Percentiles rank a stretch among this genome's conserved stretches.
phyloP scores from a whole-genome alignment of 2,329 filamentous ascomycete species.

The Microdochium paspali region DNA sequence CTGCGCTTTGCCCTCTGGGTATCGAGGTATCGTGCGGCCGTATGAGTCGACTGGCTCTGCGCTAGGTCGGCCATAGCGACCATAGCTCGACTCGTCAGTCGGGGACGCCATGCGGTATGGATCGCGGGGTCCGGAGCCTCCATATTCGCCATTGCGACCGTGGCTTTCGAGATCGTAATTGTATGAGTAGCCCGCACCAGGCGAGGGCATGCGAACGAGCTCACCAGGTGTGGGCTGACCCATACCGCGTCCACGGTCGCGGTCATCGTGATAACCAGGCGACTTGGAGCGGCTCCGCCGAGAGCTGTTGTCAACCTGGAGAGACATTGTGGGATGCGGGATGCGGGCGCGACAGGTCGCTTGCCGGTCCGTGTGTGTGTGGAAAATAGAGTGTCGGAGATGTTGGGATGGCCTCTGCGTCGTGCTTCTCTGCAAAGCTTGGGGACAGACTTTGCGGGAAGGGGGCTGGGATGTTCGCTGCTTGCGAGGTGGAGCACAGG shows the following conservation, averaged over 20 bases:
- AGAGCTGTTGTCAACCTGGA: conserved; percentile 34
- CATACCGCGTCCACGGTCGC: conserved; percentile 16
- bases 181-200: conserved; percentile 28
- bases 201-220: conserved; percentile 30
- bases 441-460: not conserved
- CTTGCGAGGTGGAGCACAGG: not conserved
- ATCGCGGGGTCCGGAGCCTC: conserved; percentile 17
- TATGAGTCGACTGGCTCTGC: not conserved
- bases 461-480: not conserved
- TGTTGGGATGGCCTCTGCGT: not conserved
- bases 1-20: conserved; percentile 1
- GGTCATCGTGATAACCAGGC: conserved; percentile 26
- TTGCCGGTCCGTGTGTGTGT: not conserved
- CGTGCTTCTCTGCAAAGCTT: not conserved
- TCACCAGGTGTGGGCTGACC: conserved; percentile 23
- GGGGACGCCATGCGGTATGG: conserved; percentile 10
- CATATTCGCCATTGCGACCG: too few species aligned
- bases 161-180: conserved; percentile 16
- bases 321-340: conserved; percentile 36
- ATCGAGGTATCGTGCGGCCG: not conserved
- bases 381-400: not conserved
- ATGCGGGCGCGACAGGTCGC: too few species aligned
- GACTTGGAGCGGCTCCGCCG: conserved; percentile 39
- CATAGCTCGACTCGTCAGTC: conserved; percentile 8
- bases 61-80: not conserved